phyloP scores from a whole-genome alignment of 495 filamentous ascomycete genomes.

The Eremomyces bilateralis region DNA sequence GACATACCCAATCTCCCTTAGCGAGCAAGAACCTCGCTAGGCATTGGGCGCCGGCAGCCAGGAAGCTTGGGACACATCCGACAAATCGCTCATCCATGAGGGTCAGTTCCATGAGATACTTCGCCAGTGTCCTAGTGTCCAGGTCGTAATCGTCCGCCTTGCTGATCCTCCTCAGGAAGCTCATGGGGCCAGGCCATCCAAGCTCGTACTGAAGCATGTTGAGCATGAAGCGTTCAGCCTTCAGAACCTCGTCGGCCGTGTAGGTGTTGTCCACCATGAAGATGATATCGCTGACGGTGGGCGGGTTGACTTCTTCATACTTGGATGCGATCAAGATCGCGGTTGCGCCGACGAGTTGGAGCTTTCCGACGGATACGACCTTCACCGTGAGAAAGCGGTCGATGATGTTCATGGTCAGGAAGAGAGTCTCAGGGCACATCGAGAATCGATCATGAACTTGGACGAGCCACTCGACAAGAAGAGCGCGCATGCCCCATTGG shows the following conservation, averaged over 20 bases:
- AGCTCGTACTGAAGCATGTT: slow-evolving; percentile 86
- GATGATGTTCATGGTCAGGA: slow-evolving; percentile 83
- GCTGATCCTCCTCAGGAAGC: slow-evolving; percentile 87
- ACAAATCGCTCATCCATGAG: slow-evolving; percentile 98
- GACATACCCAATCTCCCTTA: slow-evolving; percentile 96
- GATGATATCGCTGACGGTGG: slow-evolving; percentile 82
- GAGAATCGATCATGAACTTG: slow-evolving; percentile 86
- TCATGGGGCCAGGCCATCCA: slow-evolving; percentile 96
- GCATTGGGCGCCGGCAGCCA: slow-evolving; percentile 83
- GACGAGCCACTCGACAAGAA: slow-evolving; percentile 95
- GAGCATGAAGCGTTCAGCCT: slow-evolving; percentile 96
- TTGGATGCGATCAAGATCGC: slow-evolving; percentile 93
- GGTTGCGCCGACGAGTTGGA: slow-evolving; percentile 90
- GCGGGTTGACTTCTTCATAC: slow-evolving; percentile 96
- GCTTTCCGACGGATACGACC: slow-evolving; percentile 79
- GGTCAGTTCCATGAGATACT: slow-evolving; percentile 92
- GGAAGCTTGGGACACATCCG: slow-evolving; percentile 67
- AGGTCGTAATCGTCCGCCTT: slow-evolving; percentile 97
- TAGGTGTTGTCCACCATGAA: slow-evolving; percentile 97
- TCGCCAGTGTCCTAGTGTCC: slow-evolving; percentile 85
- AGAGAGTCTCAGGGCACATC: slow-evolving; percentile 82
- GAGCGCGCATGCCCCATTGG: slow-evolving; percentile 94
- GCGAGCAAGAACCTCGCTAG: slow-evolving; percentile 70
- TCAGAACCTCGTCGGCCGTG: slow-evolving; percentile 73
- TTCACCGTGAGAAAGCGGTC: slow-evolving; percentile 92